Percentiles rank a stretch among this genome's conserved stretches.
Evolutionary conservation across 2,329 filamentous ascomycete genomes (phyloP).

Genomic region (Fusarium tanahbumbuense): DNA sequence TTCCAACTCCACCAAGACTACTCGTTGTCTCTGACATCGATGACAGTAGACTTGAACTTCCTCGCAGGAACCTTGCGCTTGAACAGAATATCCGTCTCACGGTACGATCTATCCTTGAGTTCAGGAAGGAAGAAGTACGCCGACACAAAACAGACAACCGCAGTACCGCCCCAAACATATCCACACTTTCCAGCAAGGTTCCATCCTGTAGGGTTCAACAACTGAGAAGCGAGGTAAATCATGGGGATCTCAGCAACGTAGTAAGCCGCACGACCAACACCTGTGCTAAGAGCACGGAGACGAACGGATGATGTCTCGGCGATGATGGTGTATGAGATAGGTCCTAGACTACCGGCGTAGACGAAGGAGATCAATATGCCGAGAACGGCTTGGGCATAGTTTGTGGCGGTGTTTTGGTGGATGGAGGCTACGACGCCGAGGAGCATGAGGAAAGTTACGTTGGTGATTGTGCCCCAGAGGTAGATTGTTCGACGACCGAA

Average conservation of each 20-base stretch:
- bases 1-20: constrained; percentile 51
- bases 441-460: constrained; percentile 63
- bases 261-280: constrained; percentile 71
- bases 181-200: constrained; percentile 66
- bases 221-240: constrained; percentile 70
- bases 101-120: constrained; percentile 67
- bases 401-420: constrained; percentile 52
- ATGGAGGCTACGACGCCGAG: constrained; percentile 70
- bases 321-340: constrained; percentile 74
- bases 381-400: constrained; percentile 68
- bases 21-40: constrained; percentile 71
- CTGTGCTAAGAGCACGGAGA: constrained; percentile 72
- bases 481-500: constrained; percentile 73
- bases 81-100: constrained; percentile 72
- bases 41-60: constrained; percentile 64
- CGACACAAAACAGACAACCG: constrained; percentile 63
- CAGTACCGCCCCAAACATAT: constrained; percentile 70
- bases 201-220: constrained; percentile 66
- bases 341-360: constrained; percentile 71
- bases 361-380: constrained; percentile 74
- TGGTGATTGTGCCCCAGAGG: constrained; percentile 68
- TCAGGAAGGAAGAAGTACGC: constrained; percentile 64
- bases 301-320: constrained; percentile 74
- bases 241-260: constrained; percentile 74
- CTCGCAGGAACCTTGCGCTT: constrained; percentile 64